A percentile compares a stretch with the other conserved stretches of the same genome.
Evolutionary conservation across 768 basidiomycete genomes (phyloP).

Genomic region (Tubosaeta brunneosetosa): DNA sequence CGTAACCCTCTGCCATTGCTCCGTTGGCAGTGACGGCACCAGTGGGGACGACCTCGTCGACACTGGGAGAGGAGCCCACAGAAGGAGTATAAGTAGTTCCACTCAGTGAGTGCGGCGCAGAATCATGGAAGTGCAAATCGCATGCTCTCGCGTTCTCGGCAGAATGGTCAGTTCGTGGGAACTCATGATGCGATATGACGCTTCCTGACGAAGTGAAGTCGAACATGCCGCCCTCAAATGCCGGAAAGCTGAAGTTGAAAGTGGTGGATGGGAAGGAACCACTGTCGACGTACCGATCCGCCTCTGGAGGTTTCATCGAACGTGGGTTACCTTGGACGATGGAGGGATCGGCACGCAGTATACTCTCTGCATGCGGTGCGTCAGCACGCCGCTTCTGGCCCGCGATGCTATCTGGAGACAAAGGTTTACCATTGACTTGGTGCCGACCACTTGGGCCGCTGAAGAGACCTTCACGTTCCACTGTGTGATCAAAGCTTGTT

Average conservation of each 20-base stretch:
- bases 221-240: constrained; percentile 59
- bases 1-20: constrained; percentile 72
- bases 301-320: constrained; percentile 29
- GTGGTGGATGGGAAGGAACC: constrained; percentile 61
- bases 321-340: constrained; percentile 39
- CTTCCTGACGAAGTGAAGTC: constrained; percentile 39
- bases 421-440: constrained; percentile 75
- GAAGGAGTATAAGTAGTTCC: constrained; percentile 34
- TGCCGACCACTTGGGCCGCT: constrained; percentile 62
- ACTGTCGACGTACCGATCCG: constrained; percentile 37
- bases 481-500: constrained; percentile 93
- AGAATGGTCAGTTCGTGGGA: constrained; percentile 31
- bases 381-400: constrained; percentile 81
- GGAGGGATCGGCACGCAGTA: constrained; percentile 74
- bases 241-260: constrained; percentile 71
- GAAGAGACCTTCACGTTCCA: constrained; percentile 61
- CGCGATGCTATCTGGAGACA: constrained; percentile 56
- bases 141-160: constrained; percentile 26
- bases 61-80: constrained; percentile 26
- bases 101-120: constrained; percentile 27
- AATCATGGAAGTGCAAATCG: constrained; percentile 31
- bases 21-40: constrained; percentile 46
- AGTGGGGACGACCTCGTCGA: constrained; percentile 55
- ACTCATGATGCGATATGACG: constrained; percentile 34
- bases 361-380: constrained; percentile 72